Evolutionary conservation across 768 basidiomycete genomes (phyloP).

Genomic region (Lactifluus piperatus): DNA sequence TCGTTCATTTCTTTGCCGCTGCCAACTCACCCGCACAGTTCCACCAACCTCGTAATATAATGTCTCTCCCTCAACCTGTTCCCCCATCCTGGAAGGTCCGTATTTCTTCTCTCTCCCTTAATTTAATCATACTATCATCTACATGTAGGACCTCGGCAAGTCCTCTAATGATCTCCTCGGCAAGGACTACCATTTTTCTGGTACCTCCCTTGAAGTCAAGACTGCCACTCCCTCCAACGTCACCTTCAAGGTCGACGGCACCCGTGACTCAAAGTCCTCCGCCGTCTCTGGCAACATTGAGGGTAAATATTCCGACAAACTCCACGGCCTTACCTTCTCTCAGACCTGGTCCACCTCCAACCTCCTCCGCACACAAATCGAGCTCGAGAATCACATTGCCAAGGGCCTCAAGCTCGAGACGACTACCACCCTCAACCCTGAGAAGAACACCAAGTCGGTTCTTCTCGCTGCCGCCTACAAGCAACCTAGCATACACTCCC

Average conservation of each 20-base stretch:
- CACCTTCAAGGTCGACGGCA: conserved; percentile 87
- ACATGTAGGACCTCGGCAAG: conserved; percentile 82
- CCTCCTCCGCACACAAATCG: conserved; percentile 81
- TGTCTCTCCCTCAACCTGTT: conserved; percentile 93
- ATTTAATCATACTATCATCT: not conserved
- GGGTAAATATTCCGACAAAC: conserved; percentile 86
- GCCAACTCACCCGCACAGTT: conserved; percentile 21
- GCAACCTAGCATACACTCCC: conserved; percentile 91
- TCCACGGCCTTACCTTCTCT: conserved; percentile 90
- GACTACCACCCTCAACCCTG: conserved; percentile 72
- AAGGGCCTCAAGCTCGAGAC: conserved; percentile 97
- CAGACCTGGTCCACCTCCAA: conserved; percentile 95
- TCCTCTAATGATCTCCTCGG: conserved; percentile 89
- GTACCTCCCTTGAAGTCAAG: conserved; percentile 73
- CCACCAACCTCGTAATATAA: conserved; percentile 25
- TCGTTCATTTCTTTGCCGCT: conserved; percentile 3
- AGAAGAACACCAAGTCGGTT: conserved; percentile 80
- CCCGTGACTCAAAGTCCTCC: conserved; percentile 62
- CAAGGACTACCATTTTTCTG: conserved; percentile 85
- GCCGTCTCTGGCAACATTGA: conserved; percentile 87
- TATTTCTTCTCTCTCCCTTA: conserved; percentile 7
- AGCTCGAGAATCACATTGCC: conserved; percentile 95
- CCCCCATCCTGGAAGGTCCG: conserved; percentile 94
- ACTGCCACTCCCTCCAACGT: conserved; percentile 84
- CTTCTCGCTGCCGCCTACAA: conserved; percentile 84